These are phyloP conservation scores for Aspergillus ostianus DNA, from an alignment of 495 filamentous ascomycete species.

Conservation along the genomic window DNA sequence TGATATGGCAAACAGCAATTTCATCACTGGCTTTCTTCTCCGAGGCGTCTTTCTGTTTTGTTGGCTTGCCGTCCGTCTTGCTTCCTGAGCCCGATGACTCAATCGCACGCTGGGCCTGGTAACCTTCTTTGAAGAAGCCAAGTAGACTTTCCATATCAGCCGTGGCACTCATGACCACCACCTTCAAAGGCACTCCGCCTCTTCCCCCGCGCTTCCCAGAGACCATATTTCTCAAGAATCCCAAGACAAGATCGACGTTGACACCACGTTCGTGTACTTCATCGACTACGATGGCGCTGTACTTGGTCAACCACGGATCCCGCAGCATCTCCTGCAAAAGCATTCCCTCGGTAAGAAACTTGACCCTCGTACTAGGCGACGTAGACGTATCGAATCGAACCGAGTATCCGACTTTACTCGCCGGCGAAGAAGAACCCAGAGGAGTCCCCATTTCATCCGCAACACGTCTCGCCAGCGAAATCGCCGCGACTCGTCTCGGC, in stretches of 20 bases:
- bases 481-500: conserved; percentile 89
- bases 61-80: conserved; percentile 3
- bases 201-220: conserved; percentile 55
- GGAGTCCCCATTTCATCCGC: conserved; percentile 87
- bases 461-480: conserved; percentile 86
- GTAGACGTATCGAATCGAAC: conserved; percentile 90
- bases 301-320: conserved; percentile 78
- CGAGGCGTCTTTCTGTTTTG: neutral
- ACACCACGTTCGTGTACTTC: conserved; percentile 96
- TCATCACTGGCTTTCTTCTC: conserved; percentile 15
- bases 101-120: conserved; percentile 17
- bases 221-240: conserved; percentile 78
- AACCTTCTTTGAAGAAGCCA: conserved; percentile 65
- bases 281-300: conserved; percentile 89
- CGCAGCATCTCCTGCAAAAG: conserved; percentile 89
- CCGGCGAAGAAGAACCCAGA: conserved; percentile 60
- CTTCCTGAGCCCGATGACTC: conserved; percentile 7
- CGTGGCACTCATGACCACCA: conserved; percentile 96
- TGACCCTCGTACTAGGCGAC: conserved; percentile 72
- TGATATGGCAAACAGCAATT: conserved; percentile 66
- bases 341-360: conserved; percentile 97
- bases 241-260: conserved; percentile 89
- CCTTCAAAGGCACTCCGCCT: conserved; percentile 74
- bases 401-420: conserved; percentile 83
- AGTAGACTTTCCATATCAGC: conserved; percentile 77